phyloP scores from a whole-genome alignment of 164 flowering plant species.

The Aristolochia contorta region DNA sequence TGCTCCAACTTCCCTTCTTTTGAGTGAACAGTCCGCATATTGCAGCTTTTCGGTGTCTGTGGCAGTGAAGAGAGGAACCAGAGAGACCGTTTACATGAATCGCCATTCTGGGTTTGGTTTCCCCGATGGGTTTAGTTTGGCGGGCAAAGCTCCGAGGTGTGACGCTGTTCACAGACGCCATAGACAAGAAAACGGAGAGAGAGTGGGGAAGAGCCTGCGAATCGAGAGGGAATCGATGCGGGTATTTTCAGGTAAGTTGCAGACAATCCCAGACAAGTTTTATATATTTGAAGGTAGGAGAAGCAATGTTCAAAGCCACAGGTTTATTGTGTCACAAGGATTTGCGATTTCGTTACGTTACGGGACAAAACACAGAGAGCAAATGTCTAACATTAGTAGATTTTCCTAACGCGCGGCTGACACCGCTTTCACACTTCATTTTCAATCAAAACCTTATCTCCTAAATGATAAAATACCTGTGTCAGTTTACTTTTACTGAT shows the following conservation, averaged over 20 bases:
- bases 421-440: neutral
- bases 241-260: neutral
- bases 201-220: constrained; percentile 9
- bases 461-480: too few relatives aligned
- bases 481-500: neutral
- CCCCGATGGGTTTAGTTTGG: constrained; percentile 12
- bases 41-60: neutral
- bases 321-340: neutral
- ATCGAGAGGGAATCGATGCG: neutral
- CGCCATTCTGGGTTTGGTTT: constrained; percentile 12
- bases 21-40: constrained; percentile 13
- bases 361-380: neutral
- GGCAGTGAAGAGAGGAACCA: constrained; percentile 8
- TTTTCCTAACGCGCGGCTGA: neutral
- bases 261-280: neutral
- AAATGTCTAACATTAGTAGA: neutral
- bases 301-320: neutral
- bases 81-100: constrained; percentile 13
- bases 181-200: constrained; percentile 6
- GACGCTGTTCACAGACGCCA: constrained; percentile 36
- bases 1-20: constrained; percentile 15
- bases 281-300: neutral
- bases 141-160: constrained; percentile 28
- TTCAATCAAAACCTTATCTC: neutral
- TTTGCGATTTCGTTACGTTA: neutral